Conservation (phyloP, 345 rosid genomes). For the Gynandropsis gynandra region DNA sequence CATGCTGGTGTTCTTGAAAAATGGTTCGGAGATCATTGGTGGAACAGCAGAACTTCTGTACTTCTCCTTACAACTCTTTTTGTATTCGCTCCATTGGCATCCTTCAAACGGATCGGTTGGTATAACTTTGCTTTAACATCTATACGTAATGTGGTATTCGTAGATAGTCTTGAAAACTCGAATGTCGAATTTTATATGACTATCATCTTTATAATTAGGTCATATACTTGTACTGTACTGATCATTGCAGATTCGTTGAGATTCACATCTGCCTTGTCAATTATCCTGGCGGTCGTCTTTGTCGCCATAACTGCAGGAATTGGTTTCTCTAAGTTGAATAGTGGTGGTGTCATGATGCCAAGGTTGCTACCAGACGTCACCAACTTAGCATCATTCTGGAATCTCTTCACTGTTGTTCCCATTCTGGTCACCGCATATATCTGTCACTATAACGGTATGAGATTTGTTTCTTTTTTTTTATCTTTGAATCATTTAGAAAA, state of each 20-base stretch:
- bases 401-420: slow-evolving; percentile 76
- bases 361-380: slow-evolving; percentile 70
- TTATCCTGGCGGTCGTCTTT: slow-evolving; percentile 73
- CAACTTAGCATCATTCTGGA: slow-evolving; percentile 62
- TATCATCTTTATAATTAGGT: no score
- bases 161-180: no score
- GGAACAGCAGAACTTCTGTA: slow-evolving; percentile 59
- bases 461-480: background rate
- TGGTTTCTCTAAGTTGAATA: slow-evolving; percentile 51
- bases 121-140: slow-evolving; percentile 6
- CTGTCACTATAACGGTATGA: slow-evolving; percentile 84
- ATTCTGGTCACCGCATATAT: slow-evolving; percentile 84
- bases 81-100: slow-evolving; percentile 69
- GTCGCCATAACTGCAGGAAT: slow-evolving; percentile 74
- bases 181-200: no score
- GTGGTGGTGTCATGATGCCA: slow-evolving; percentile 68
- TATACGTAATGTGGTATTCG: background rate
- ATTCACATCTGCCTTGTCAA: slow-evolving; percentile 79
- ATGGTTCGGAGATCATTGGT: slow-evolving; percentile 82
- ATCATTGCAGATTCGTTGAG: slow-evolving; percentile 86
- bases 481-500: slow-evolving; percentile 1
- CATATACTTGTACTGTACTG: no score
- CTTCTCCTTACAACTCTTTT: slow-evolving; percentile 56
- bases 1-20: slow-evolving; percentile 81
- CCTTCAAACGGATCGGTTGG: slow-evolving; percentile 77